These are phyloP conservation scores for Cutaneotrichosporon cavernicola DNA, from an alignment of 1,284 basidiomycete species.

Conservation along the genomic window DNA sequence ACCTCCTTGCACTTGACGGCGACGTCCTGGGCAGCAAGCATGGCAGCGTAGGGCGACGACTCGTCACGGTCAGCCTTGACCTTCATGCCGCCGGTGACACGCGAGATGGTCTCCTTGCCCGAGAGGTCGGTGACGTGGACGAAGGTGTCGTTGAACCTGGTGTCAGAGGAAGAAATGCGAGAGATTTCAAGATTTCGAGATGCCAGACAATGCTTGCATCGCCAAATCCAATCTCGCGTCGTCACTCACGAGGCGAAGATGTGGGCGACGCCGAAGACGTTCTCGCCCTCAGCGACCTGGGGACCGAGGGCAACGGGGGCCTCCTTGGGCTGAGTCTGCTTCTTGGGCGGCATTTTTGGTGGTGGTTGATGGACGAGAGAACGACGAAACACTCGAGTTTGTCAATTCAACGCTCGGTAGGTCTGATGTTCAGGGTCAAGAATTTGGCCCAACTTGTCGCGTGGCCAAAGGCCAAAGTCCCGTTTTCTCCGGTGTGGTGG, in stretches of 20 bases:
- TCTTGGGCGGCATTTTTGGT: conserved; percentile 49
- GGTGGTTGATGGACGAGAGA: not conserved
- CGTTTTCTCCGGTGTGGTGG: not conserved
- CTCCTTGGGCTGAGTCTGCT: conserved; percentile 63
- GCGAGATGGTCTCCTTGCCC: conserved; percentile 97
- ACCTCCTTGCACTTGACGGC: conserved; percentile 96
- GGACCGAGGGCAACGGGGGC: conserved; percentile 84
- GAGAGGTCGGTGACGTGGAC: conserved; percentile 99
- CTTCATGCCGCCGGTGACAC: conserved; percentile 99
- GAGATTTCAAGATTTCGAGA: too few species aligned
- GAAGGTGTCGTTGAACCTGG: conserved; percentile 95
- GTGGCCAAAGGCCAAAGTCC: not conserved
- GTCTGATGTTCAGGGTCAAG: not conserved
- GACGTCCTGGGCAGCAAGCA: conserved; percentile 98
- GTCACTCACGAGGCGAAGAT: conserved; percentile 75
- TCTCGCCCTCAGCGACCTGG: conserved; percentile 90
- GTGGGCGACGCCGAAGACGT: conserved; percentile 93
- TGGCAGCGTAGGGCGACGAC: conserved; percentile 97
- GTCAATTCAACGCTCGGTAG: not conserved
- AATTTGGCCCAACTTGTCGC: not conserved
- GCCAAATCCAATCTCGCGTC: not conserved
- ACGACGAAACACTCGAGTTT: not conserved
- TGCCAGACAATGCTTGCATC: too few species aligned
- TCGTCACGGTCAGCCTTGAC: conserved; percentile 99
- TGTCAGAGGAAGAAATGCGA: not conserved